These are phyloP conservation scores for Xylaria grammica DNA, from an alignment of 495 filamentous ascomycete genomes.

Conservation along the genomic window DNA sequence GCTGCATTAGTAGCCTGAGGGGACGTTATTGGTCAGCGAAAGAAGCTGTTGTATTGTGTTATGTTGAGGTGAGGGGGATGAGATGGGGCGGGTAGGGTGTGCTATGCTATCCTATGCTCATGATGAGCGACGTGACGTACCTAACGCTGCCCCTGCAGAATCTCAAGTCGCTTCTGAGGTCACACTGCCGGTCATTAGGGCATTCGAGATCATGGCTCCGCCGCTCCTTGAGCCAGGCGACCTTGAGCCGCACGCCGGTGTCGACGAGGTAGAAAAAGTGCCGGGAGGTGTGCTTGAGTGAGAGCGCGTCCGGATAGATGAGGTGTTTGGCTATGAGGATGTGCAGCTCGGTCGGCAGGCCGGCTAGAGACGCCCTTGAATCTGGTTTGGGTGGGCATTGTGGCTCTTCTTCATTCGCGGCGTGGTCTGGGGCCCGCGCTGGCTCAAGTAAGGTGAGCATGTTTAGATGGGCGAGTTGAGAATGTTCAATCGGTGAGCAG, in stretches of 20 bases:
- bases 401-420: neutral
- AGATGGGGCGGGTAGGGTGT: no score
- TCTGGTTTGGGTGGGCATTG: neutral
- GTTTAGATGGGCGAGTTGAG: neutral
- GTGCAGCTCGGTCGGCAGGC: conserved; percentile 69
- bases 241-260: conserved; percentile 68
- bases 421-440: neutral
- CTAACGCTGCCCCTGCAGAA: conserved; percentile 59
- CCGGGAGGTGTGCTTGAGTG: conserved; percentile 65
- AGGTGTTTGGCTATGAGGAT: conserved; percentile 56
- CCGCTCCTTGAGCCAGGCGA: conserved; percentile 70
- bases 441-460: neutral
- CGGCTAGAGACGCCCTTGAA: conserved; percentile 10
- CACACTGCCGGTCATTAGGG: conserved; percentile 53
- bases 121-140: conserved; percentile 46
- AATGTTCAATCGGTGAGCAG: neutral
- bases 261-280: conserved; percentile 69
- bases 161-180: conserved; percentile 55
- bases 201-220: conserved; percentile 57
- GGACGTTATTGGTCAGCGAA: neutral
- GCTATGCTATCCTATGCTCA: no score
- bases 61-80: no score
- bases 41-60: neutral
- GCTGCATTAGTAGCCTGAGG: conserved; percentile 55
- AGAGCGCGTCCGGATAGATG: conserved; percentile 63